Evolutionary conservation across 208 protist species (phyloP).

Genomic region (Crithidia sp.): DNA sequence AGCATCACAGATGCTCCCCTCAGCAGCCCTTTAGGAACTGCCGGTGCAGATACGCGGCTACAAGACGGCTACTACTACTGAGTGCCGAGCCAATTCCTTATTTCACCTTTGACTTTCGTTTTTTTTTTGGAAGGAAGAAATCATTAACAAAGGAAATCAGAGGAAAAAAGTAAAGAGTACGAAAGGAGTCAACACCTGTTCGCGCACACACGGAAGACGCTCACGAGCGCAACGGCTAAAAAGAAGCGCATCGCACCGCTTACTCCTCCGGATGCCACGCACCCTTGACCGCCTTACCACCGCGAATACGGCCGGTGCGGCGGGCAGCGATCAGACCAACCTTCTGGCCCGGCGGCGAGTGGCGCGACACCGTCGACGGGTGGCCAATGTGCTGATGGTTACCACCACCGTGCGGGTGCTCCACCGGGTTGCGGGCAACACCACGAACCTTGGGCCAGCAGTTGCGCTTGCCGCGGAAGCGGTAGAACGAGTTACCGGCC

Average conservation of each 20-base stretch:
- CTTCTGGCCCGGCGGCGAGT: slow-evolving; percentile 97
- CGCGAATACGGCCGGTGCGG: slow-evolving; percentile 96
- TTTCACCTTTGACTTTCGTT: neutral
- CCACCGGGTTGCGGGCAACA: slow-evolving; percentile 99
- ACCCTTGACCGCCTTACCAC: slow-evolving; percentile 89
- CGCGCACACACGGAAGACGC: no score
- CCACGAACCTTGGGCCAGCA: slow-evolving; percentile 98
- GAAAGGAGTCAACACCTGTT: no score
- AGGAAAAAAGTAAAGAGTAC: neutral
- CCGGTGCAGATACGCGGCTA: neutral
- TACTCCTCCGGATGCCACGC: slow-evolving; percentile 92
- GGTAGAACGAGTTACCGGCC: slow-evolving; percentile 98
- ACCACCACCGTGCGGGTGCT: slow-evolving; percentile 99
- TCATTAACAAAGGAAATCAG: neutral
- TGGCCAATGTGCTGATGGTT: slow-evolving; percentile 99
- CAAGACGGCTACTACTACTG: neutral
- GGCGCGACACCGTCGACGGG: slow-evolving; percentile 93
- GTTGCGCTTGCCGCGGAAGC: slow-evolving; percentile 99
- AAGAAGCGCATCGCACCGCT: neutral
- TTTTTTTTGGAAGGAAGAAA: neutral
- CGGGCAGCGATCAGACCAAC: slow-evolving; percentile 99
- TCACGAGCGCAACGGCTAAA: neutral
- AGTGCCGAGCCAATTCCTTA: no score
- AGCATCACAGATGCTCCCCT: no score
- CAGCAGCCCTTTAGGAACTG: no score